phyloP scores from a whole-genome alignment of 1,139 yeast species.

The Candida dubliniensis region DNA sequence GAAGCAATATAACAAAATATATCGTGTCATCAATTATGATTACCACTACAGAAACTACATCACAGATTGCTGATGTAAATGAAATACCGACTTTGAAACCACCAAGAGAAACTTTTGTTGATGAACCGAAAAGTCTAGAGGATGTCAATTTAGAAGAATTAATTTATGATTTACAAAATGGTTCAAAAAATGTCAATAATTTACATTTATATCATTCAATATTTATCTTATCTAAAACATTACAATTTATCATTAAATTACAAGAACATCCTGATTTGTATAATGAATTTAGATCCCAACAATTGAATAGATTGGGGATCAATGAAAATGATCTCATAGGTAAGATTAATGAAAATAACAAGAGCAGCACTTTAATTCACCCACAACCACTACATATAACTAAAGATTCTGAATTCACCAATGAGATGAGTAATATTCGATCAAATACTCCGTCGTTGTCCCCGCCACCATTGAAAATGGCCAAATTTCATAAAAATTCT shows the following conservation, averaged over 20 bases:
- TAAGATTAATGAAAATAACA: background rate
- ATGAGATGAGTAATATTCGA: slow-evolving; percentile 1
- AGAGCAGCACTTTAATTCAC: too few species aligned
- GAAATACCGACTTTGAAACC: slow-evolving; percentile 41
- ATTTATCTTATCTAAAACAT: slow-evolving; percentile 29
- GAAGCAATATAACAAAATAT: too few species aligned
- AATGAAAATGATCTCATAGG: slow-evolving; percentile 15
- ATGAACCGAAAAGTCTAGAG: slow-evolving; percentile 37
- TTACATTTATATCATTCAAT: slow-evolving; percentile 42
- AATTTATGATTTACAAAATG: slow-evolving; percentile 32
- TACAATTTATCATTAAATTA: slow-evolving; percentile 35
- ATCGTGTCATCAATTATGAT: background rate
- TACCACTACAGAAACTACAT: slow-evolving; percentile 1
- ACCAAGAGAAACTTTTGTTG: slow-evolving; percentile 43
- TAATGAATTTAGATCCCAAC: slow-evolving; percentile 26
- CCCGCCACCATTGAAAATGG: slow-evolving; percentile 22
- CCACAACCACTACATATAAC: too few species aligned
- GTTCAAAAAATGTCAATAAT: slow-evolving; percentile 33
- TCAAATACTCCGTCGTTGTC: slow-evolving; percentile 19
- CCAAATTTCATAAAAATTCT: slow-evolving; percentile 14
- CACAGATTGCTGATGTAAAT: slow-evolving; percentile 16
- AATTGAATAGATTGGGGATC: slow-evolving; percentile 27
- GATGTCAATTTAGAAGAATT: slow-evolving; percentile 41
- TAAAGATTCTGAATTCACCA: background rate
- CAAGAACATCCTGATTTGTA: slow-evolving; percentile 28